These are phyloP conservation scores for Parietaria judaica DNA, from an alignment of 306 rosid species.

Conservation along the genomic window DNA sequence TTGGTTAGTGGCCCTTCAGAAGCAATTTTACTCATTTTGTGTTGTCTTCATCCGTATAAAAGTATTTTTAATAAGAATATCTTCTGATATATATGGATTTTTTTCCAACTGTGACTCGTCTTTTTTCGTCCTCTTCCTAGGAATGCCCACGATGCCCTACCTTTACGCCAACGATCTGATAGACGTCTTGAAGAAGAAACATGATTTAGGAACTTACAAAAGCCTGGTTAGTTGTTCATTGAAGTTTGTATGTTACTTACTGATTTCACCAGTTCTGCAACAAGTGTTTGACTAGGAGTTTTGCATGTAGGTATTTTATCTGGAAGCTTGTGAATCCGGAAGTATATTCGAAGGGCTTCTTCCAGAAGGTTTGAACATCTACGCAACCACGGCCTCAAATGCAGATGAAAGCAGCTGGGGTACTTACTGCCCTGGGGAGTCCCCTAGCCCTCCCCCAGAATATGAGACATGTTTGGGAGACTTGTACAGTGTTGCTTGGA, in stretches of 20 bases:
- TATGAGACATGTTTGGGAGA: slow-evolving; percentile 84
- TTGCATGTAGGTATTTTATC: slow-evolving; percentile 68
- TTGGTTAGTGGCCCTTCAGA: slow-evolving; percentile 51
- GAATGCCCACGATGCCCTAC: slow-evolving; percentile 75
- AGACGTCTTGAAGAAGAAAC: slow-evolving; percentile 66
- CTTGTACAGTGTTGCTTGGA: slow-evolving; percentile 89
- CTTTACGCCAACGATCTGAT: slow-evolving; percentile 55
- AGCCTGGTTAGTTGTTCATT: slow-evolving; percentile 40
- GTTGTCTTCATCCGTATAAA: not conserved
- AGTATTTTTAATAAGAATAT: not conserved
- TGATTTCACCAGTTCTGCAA: not conserved
- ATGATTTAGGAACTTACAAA: slow-evolving; percentile 69
- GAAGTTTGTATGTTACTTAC: slow-evolving; percentile 15
- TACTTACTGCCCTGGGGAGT: slow-evolving; percentile 82
- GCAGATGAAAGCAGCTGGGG: slow-evolving; percentile 97
- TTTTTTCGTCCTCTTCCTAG: slow-evolving; percentile 20
- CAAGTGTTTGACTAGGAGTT: not conserved
- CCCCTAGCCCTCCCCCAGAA: slow-evolving; percentile 79
- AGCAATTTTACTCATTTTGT: not conserved
- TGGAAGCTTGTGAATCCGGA: slow-evolving; percentile 96
- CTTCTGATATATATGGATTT: not conserved
- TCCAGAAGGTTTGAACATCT: slow-evolving; percentile 67
- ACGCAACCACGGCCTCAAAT: slow-evolving; percentile 83
- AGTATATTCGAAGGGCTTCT: slow-evolving; percentile 95
- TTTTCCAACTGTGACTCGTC: not conserved